Evolutionary conservation across 306 rosid genomes (phyloP).

Genomic region (Quercus engelmannii): DNA sequence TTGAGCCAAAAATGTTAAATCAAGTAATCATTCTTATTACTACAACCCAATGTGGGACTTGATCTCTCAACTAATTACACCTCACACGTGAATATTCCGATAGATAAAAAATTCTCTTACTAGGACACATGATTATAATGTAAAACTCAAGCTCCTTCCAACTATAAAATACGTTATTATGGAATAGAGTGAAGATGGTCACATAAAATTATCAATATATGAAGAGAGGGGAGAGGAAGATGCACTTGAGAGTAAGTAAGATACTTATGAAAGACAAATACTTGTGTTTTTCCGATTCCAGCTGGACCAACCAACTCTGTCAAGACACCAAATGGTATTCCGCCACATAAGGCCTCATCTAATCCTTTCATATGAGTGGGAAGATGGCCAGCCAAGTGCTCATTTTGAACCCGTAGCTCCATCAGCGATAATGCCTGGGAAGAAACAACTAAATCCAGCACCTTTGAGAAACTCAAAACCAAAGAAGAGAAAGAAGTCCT

Average conservation of each 20-base stretch:
- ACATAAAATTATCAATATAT: too few species aligned
- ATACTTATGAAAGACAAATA: slow-evolving; percentile 10
- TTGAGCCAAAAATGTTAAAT: too few species aligned
- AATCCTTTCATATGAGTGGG: slow-evolving; percentile 77
- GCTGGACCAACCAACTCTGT: slow-evolving; percentile 98
- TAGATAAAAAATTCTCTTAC: too few species aligned
- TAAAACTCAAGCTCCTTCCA: too few species aligned
- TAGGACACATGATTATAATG: too few species aligned
- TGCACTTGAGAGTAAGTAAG: not conserved
- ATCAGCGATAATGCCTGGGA: slow-evolving; percentile 57
- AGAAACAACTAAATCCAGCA: slow-evolving; percentile 27
- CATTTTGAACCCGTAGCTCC: slow-evolving; percentile 65
- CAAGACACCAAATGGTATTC: slow-evolving; percentile 83
- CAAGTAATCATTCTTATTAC: too few species aligned
- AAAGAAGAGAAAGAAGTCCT: not conserved
- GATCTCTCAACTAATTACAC: too few species aligned
- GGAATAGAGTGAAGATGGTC: too few species aligned
- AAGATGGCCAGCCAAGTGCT: slow-evolving; percentile 77
- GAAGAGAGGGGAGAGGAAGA: not conserved
- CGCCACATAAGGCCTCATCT: slow-evolving; percentile 86
- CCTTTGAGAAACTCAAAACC: slow-evolving; percentile 6
- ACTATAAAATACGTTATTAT: not conserved
- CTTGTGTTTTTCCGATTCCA: slow-evolving; percentile 94
- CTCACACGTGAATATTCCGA: too few species aligned
- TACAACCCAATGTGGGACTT: too few species aligned